These are phyloP conservation scores for Detonula confervacea DNA, from an alignment of 352 stramenopile genomes.

Conservation along the genomic window DNA sequence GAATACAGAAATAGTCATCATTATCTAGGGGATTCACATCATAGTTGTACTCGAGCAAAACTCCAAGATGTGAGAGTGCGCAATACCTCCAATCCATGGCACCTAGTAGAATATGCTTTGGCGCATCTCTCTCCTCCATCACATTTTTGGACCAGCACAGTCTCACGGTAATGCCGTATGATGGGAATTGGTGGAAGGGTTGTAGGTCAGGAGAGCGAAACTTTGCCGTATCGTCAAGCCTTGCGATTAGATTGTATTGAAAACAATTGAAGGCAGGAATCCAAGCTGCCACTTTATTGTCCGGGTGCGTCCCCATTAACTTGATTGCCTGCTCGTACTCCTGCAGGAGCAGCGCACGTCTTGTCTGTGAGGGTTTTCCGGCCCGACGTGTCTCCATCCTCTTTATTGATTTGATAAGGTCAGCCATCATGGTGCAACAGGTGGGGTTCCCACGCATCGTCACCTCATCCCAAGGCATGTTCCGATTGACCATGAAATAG, in stretches of 20 bases:
- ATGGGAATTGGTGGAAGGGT: conserved; percentile 4
- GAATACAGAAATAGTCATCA: conserved; percentile 27
- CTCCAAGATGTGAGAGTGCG: conserved; percentile 13
- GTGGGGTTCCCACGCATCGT: conserved; percentile 28
- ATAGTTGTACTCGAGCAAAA: conserved; percentile 34
- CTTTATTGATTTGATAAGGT: conserved; percentile 26
- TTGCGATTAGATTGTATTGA: conserved; percentile 41
- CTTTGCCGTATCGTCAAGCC: conserved; percentile 37
- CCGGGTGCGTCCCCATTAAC: background rate
- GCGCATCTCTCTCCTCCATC: conserved; percentile 44
- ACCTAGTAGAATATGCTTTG: conserved; percentile 45
- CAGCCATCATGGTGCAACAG: background rate
- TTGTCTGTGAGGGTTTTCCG: conserved; percentile 3
- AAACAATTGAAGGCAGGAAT: conserved; percentile 16
- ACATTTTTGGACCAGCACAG: conserved; percentile 36
- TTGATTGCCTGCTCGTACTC: conserved; percentile 28
- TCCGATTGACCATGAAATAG: conserved; percentile 13
- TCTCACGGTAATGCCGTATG: conserved; percentile 9
- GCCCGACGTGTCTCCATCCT: conserved; percentile 11
- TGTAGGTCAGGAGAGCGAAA: conserved; percentile 12
- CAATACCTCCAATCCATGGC: conserved; percentile 28
- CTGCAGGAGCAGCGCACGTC: background rate
- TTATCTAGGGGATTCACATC: conserved; percentile 30
- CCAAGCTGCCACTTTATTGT: conserved; percentile 6
- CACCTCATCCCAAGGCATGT: conserved; percentile 16